A percentile compares a stretch with the other conserved stretches of the same genome.
Conservation (phyloP, 805 yeast genomes). For the Candida verbasci region DNA sequence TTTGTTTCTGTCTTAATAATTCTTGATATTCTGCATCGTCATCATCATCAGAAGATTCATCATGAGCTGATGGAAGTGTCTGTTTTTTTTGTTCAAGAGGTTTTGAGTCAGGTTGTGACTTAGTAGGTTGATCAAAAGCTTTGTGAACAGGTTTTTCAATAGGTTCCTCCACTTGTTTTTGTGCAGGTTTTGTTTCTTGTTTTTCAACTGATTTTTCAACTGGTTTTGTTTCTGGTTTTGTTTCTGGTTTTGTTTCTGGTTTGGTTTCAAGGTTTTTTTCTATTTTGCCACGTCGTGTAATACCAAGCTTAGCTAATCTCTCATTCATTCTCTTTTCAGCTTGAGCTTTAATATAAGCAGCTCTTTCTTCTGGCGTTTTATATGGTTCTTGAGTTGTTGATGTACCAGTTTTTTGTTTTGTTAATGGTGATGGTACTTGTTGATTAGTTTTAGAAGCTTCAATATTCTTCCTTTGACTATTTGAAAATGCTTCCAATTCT, state of each 20-base stretch:
- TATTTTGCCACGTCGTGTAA: constrained; percentile 37
- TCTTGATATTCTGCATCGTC: constrained; percentile 48
- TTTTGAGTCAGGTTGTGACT: constrained; percentile 3
- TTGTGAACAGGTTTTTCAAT: not conserved
- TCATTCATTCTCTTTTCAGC: constrained; percentile 75
- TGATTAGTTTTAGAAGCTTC: constrained; percentile 1
- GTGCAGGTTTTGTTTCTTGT: constrained; percentile 1
- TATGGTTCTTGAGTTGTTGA: constrained; percentile 13
- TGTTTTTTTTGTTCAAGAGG: constrained; percentile 4
- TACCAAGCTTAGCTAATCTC: constrained; percentile 75
- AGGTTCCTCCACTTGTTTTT: constrained; percentile 1
- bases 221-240: constrained; percentile 5
- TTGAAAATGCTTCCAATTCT: constrained; percentile 37
- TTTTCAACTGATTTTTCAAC: constrained; percentile 1
- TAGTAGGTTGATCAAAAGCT: constrained; percentile 1
- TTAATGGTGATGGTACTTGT: constrained; percentile 10
- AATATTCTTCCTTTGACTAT: constrained; percentile 8
- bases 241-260: constrained; percentile 3
- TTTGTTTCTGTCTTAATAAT: constrained; percentile 40
- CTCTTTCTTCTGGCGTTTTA: constrained; percentile 59
- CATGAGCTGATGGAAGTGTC: constrained; percentile 9
- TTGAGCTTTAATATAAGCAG: constrained; percentile 79
- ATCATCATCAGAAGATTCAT: constrained; percentile 27
- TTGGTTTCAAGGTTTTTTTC: not conserved
- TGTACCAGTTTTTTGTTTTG: constrained; percentile 8